These are phyloP conservation scores for Omphalotus guepiniiformis DNA, from an alignment of 768 basidiomycete species.

Conservation along the genomic window DNA sequence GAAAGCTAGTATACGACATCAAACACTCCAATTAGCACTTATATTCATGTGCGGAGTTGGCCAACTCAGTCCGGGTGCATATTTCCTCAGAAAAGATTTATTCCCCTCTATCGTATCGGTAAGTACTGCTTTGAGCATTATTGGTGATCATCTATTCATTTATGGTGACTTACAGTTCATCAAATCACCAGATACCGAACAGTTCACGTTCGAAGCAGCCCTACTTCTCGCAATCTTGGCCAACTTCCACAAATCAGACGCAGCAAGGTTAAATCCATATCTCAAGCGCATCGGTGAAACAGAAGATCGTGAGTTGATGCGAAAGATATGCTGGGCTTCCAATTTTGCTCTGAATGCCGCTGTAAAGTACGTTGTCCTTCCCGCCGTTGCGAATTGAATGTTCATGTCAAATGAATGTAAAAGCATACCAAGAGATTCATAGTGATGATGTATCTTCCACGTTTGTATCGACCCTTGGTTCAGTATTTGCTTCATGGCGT, in stretches of 20 bases:
- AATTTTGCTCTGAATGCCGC: constrained; percentile 47
- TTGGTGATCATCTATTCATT: background rate
- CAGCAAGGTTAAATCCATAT: constrained; percentile 65
- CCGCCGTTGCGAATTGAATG: background rate
- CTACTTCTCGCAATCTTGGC: constrained; percentile 59
- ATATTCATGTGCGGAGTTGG: constrained; percentile 55
- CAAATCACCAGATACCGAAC: constrained; percentile 48
- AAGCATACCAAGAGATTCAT: constrained; percentile 52
- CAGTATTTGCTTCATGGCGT: constrained; percentile 47
- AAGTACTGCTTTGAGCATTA: constrained; percentile 16
- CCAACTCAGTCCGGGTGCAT: constrained; percentile 68
- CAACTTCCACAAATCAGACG: constrained; percentile 72
- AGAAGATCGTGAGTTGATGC: constrained; percentile 47
- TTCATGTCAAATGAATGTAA: constrained; percentile 17
- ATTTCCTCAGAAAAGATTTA: constrained; percentile 59
- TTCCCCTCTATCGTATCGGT: constrained; percentile 52
- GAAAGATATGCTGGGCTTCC: constrained; percentile 53
- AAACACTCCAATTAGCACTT: constrained; percentile 52
- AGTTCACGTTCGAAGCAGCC: constrained; percentile 55
- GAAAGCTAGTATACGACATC: constrained; percentile 46
- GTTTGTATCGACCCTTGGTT: constrained; percentile 46
- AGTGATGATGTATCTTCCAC: constrained; percentile 49
- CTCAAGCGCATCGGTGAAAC: constrained; percentile 47
- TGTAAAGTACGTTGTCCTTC: constrained; percentile 39
- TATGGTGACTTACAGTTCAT: constrained; percentile 39